phyloP scores from a whole-genome alignment of 2,329 filamentous ascomycete species.

The Parastagonospora nodorum region DNA sequence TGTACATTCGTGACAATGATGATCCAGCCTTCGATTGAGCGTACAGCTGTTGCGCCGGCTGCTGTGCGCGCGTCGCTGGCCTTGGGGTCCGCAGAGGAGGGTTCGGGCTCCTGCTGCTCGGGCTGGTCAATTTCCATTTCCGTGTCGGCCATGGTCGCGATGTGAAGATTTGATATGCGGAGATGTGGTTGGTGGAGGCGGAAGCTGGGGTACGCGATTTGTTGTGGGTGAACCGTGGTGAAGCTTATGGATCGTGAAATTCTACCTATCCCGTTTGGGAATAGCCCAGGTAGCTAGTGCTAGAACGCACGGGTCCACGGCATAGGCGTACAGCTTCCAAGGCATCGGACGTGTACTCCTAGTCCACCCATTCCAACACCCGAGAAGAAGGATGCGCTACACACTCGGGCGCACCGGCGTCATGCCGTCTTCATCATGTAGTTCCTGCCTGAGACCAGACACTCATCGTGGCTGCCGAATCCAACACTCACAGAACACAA shows the following conservation, averaged over 20 bases:
- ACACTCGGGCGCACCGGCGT: background rate
- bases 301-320: too few relatives aligned
- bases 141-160: conserved; percentile 49
- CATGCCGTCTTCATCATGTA: background rate
- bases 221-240: background rate
- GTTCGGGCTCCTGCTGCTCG: conserved; percentile 47
- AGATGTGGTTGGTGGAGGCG: background rate
- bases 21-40: conserved; percentile 90
- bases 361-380: background rate
- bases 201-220: background rate
- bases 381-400: background rate
- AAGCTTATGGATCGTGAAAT: too few relatives aligned
- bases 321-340: too few relatives aligned
- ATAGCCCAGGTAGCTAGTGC: too few relatives aligned
- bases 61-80: conserved; percentile 72
- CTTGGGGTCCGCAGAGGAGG: conserved; percentile 52
- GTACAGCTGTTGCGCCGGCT: conserved; percentile 76
- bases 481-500: background rate
- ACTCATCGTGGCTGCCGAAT: background rate
- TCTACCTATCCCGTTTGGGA: too few relatives aligned
- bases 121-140: conserved; percentile 53
- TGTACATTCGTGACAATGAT: conserved; percentile 85
- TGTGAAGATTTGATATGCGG: conserved; percentile 3
- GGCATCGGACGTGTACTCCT: background rate
- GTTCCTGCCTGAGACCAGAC: background rate